Conservation (phyloP, 345 rosid species). For the Eucalyptus cloeziana region DNA sequence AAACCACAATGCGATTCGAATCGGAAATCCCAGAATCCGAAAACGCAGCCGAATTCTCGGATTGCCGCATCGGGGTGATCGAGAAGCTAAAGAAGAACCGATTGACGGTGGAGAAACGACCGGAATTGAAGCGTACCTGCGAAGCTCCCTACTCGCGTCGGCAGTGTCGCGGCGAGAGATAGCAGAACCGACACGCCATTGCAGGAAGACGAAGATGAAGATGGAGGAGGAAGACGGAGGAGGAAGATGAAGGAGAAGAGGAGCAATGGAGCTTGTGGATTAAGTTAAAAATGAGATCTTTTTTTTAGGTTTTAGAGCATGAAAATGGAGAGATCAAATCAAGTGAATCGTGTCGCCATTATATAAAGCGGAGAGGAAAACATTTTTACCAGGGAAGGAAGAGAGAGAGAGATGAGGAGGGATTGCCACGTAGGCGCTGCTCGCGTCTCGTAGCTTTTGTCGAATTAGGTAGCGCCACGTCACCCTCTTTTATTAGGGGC, state of each 20-base stretch:
- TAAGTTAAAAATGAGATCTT: neutral
- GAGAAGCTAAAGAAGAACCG: neutral
- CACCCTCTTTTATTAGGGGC: neutral
- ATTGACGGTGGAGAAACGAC: neutral
- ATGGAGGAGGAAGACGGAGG: neutral
- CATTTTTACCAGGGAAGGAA: neutral
- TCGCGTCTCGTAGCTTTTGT: neutral
- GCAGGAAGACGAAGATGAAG: neutral
- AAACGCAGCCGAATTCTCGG: neutral
- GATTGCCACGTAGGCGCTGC: neutral
- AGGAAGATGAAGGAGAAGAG: neutral
- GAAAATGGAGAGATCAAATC: neutral
- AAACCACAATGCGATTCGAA: neutral
- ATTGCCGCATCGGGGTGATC: neutral
- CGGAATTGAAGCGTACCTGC: neutral
- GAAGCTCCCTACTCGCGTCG: neutral
- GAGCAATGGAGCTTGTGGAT: neutral
- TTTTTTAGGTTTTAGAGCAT: neutral
- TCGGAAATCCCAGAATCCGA: neutral
- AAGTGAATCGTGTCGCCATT: neutral
- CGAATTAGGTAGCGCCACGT: neutral
- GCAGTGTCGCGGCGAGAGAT: neutral
- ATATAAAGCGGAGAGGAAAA: neutral
- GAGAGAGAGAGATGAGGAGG: neutral
- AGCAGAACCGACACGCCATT: neutral